These are phyloP conservation scores for Pythium vanterpoolii DNA, from an alignment of 352 stramenopile genomes.

Conservation along the genomic window DNA sequence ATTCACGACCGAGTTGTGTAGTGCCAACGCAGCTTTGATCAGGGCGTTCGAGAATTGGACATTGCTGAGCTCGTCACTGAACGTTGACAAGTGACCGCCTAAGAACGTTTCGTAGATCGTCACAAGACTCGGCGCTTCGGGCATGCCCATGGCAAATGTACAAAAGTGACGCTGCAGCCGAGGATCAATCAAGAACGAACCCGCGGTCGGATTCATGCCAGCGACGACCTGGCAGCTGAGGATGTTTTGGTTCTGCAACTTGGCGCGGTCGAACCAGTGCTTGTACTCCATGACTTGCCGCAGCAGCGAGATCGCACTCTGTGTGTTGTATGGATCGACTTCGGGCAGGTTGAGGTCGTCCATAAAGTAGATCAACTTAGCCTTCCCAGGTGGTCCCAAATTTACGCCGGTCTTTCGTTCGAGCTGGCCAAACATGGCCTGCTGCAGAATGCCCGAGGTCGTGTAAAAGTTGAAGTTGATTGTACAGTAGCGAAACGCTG, in stretches of 20 bases:
- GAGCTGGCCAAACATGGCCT: conserved; percentile 91
- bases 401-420: conserved; percentile 95
- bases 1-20: conserved; percentile 89
- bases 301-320: conserved; percentile 93
- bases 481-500: conserved; percentile 83
- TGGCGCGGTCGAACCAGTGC: conserved; percentile 91
- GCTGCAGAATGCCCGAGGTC: conserved; percentile 89
- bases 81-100: conserved; percentile 90
- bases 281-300: conserved; percentile 96
- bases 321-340: conserved; percentile 95
- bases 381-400: conserved; percentile 91
- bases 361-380: conserved; percentile 95
- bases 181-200: conserved; percentile 93
- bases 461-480: conserved; percentile 99
- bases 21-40: conserved; percentile 92
- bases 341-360: conserved; percentile 96
- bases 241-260: conserved; percentile 94
- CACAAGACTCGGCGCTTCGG: conserved; percentile 89
- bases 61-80: conserved; percentile 85
- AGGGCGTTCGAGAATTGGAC: conserved; percentile 87
- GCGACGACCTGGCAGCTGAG: conserved; percentile 94
- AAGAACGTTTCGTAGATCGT: conserved; percentile 97
- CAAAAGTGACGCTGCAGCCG: conserved; percentile 95
- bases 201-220: conserved; percentile 95
- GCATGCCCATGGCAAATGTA: conserved; percentile 95